Evolutionary conservation across 164 flowering plant species (phyloP), one percentile per base, ranked within the genome.

Genomic region (Cinnamomum micranthum): DNA sequence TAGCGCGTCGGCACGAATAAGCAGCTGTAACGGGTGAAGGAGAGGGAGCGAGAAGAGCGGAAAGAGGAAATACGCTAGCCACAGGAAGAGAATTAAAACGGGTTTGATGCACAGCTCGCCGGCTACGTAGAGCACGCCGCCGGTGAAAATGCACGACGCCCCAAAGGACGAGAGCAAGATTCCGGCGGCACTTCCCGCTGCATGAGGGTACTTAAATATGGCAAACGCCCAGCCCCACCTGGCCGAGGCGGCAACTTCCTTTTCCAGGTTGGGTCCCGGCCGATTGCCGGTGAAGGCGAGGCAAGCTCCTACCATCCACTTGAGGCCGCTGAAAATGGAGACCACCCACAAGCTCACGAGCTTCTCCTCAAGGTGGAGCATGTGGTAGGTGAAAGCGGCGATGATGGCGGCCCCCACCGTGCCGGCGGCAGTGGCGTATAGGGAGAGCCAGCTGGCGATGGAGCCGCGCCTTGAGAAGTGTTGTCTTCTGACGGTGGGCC

Each of bases 261-360:
- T 15, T 10, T 78, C 0, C 19, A 51, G 2, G 6, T 13, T 59
- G 2, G 74, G 19, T 2, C 75, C 79, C 2, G 84, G 81, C 2
- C 86, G 80, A 3, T 58, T 73, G 0, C 71, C 59, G 4, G 70
- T 50, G 47, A 83, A 19, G 24, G 85, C 79, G 72, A 87, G 88
- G 23, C 71, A 1, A 4, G 82, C 72, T 0, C 95, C 93, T 2
- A 68, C 52, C 0, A 84, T 71, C 93, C 92, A 91, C 22, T 51
- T 76, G 0, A 91, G 84, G 80, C 95, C 93, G 66, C 88, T 80
- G 75, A 88, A 91, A 52, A 91, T 91, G 4, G 91, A 87, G 23
- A 89, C 93, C 11, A 91, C 72, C 95, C 93, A 91, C 6, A 89
- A 68, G 64, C 84, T 82, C 1, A 73, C 35, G 65, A 84, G 74